Conservation (phyloP, 2,329 filamentous ascomycete species). For the Diaporthe sp. region DNA sequence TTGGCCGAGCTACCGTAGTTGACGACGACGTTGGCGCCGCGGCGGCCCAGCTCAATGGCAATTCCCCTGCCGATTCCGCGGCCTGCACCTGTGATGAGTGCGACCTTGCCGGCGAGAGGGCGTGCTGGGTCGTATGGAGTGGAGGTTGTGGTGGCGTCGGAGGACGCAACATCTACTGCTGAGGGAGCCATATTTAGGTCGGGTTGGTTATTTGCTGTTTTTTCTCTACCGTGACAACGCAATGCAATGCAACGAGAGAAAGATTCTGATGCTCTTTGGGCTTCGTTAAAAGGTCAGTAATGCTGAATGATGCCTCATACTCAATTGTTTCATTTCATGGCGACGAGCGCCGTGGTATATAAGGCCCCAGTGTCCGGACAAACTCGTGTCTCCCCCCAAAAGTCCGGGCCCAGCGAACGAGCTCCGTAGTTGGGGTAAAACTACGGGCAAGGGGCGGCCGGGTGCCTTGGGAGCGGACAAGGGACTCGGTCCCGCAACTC, state of each 20-base stretch:
- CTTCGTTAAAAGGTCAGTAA: background rate
- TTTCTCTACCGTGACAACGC: background rate
- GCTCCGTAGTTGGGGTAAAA: constrained; percentile 38
- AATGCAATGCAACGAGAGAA: background rate
- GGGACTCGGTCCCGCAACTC: constrained; percentile 19
- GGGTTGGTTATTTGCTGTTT: background rate
- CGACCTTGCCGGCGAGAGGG: constrained; percentile 64
- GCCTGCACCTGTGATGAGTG: constrained; percentile 74
- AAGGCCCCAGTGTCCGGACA: constrained; percentile 31
- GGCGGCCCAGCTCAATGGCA: constrained; percentile 75
- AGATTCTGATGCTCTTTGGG: background rate
- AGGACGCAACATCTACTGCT: constrained; percentile 39
- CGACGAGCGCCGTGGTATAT: constrained; percentile 10
- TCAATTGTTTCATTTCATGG: background rate
- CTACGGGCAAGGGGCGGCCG: constrained; percentile 24
- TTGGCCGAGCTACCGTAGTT: constrained; percentile 72
- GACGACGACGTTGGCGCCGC: constrained; percentile 74
- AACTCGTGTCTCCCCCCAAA: background rate
- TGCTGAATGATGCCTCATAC: background rate
- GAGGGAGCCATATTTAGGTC: constrained; percentile 46
- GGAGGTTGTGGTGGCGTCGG: constrained; percentile 19
- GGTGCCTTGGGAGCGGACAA: background rate
- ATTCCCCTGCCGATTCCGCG: constrained; percentile 77
- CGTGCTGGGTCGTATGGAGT: constrained; percentile 44
- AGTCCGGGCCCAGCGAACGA: constrained; percentile 31